Percentiles rank a stretch among this genome's conserved stretches.
These are phyloP conservation scores for Antrodiella citrinella DNA, from an alignment of 768 basidiomycete genomes.

Conservation along the genomic window DNA sequence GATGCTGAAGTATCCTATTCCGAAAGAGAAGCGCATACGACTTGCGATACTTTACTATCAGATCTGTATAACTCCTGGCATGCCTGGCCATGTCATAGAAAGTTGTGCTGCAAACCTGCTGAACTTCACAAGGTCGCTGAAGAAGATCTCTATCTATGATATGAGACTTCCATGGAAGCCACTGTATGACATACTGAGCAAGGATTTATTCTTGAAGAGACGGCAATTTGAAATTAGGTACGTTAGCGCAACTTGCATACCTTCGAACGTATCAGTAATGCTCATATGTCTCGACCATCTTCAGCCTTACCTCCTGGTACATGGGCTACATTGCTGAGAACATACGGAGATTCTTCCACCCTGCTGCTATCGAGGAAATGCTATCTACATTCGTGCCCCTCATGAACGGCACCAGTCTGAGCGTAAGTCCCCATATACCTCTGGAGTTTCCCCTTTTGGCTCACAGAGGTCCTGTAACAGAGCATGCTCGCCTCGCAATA, in stretches of 20 bases:
- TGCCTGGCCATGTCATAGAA: slow-evolving; percentile 62
- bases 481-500: slow-evolving; percentile 75
- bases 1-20: slow-evolving; percentile 82
- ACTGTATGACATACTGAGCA: slow-evolving; percentile 59
- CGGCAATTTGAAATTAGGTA: slow-evolving; percentile 76
- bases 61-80: slow-evolving; percentile 66
- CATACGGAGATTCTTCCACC: slow-evolving; percentile 80
- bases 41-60: slow-evolving; percentile 77
- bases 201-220: slow-evolving; percentile 70
- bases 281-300: too few species aligned
- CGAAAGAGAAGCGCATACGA: slow-evolving; percentile 64
- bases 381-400: slow-evolving; percentile 76
- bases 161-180: slow-evolving; percentile 79
- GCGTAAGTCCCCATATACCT: slow-evolving; percentile 53
- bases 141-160: slow-evolving; percentile 69
- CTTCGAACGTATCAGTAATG: background rate
- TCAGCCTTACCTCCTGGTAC: slow-evolving; percentile 67
- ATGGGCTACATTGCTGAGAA: slow-evolving; percentile 66
- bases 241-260: too few species aligned
- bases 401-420: slow-evolving; percentile 65
- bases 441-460: too few species aligned
- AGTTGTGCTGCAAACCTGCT: slow-evolving; percentile 58
- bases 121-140: slow-evolving; percentile 54
- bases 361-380: slow-evolving; percentile 81
- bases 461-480: too few species aligned